These are phyloP conservation scores for Pseudogymnoascus sp. DNA, from an alignment of 2,329 filamentous ascomycete species.

Conservation along the genomic window DNA sequence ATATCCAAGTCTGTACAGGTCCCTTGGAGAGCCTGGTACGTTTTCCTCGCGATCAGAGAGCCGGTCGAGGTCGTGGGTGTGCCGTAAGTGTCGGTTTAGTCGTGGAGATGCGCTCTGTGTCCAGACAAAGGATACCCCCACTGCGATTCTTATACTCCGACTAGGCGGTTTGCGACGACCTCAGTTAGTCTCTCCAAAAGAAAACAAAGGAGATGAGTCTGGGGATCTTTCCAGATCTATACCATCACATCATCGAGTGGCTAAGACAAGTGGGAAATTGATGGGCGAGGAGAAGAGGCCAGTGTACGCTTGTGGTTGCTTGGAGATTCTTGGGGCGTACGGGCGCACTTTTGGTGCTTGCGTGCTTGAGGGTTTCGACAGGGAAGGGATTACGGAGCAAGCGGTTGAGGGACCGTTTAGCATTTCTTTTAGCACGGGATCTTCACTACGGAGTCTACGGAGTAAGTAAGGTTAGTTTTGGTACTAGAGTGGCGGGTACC, in stretches of 20 bases:
- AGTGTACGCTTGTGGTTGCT: not conserved
- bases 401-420: not conserved
- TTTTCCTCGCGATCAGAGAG: not conserved
- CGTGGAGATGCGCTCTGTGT: not conserved
- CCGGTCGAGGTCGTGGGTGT: not conserved
- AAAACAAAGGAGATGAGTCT: not conserved
- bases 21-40: not conserved
- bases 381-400: not conserved
- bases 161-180: not conserved
- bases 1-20: not conserved
- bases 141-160: not conserved
- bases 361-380: not conserved
- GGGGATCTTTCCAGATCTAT: not conserved
- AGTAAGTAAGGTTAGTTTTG: not conserved
- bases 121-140: not conserved
- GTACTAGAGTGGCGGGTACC: not conserved
- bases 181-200: not conserved
- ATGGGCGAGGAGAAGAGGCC: not conserved
- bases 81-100: not conserved
- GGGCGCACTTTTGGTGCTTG: not conserved
- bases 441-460: not conserved
- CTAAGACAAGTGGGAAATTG: not conserved
- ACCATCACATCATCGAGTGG: conserved; percentile 1
- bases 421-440: not conserved
- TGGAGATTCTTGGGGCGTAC: not conserved